Conservation (phyloP, 768 basidiomycete genomes). For the Candolleomyces aberdarensis region DNA sequence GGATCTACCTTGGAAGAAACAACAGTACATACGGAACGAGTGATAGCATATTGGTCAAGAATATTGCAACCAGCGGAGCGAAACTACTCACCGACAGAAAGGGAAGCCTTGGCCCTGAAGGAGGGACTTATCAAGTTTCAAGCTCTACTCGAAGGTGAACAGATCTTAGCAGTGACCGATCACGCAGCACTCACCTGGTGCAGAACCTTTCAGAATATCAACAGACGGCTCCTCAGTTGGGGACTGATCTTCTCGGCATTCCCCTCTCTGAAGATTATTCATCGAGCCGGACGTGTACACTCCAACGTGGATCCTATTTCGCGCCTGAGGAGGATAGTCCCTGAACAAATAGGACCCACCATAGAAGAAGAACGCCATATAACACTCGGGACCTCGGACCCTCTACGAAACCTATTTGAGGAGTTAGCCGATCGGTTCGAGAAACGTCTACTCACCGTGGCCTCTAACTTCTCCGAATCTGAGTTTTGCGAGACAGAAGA, state of each 20-base stretch:
- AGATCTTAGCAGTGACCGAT: constrained; percentile 25
- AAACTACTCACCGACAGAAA: constrained; percentile 36
- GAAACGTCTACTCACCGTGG: no score
- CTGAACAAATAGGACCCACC: constrained; percentile 21
- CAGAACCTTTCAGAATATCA: constrained; percentile 34
- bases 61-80: constrained; percentile 33
- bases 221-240: constrained; percentile 33
- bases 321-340: constrained; percentile 21
- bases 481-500: no score
- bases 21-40: constrained; percentile 20
- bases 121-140: constrained; percentile 33
- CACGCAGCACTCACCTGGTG: constrained; percentile 35
- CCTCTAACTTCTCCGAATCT: no score
- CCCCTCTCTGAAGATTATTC: constrained; percentile 32
- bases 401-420: neutral
- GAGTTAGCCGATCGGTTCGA: no score
- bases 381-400: neutral
- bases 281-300: constrained; percentile 34
- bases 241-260: constrained; percentile 33
- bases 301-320: constrained; percentile 40
- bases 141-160: constrained; percentile 34
- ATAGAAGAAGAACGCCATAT: constrained; percentile 20
- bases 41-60: constrained; percentile 22
- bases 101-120: constrained; percentile 35
- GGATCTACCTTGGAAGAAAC: constrained; percentile 26